phyloP scores from a whole-genome alignment of 2,329 filamentous ascomycete genomes.

The Xylaria sp. region DNA sequence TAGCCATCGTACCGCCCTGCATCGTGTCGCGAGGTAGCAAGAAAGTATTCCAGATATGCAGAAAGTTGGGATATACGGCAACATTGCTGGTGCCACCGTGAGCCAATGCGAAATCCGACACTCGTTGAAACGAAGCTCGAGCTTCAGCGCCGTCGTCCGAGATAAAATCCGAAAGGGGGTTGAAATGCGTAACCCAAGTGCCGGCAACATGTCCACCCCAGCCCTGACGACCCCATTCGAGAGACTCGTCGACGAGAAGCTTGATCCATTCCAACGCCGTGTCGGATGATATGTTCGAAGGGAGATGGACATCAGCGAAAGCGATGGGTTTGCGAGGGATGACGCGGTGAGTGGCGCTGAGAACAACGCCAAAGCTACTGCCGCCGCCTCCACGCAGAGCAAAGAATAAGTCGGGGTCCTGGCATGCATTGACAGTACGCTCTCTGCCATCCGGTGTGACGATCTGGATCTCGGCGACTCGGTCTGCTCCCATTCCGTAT shows the following conservation, averaged over 20 bases:
- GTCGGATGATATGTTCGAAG: conserved; percentile 18
- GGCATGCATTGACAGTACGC: conserved; percentile 37
- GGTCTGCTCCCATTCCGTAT: conserved; percentile 45
- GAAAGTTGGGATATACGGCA: conserved; percentile 14
- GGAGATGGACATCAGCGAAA: conserved; percentile 20
- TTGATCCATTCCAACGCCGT: conserved; percentile 19
- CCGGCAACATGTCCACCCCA: conserved; percentile 23
- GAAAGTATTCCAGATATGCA: conserved; percentile 19
- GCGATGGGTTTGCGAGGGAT: conserved; percentile 19
- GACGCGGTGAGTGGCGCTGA: conserved; percentile 21
- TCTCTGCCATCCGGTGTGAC: conserved; percentile 40
- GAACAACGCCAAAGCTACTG: conserved; percentile 47
- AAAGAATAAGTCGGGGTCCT: conserved; percentile 38
- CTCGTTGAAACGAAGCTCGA: conserved; percentile 11
- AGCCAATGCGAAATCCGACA: conserved; percentile 19
- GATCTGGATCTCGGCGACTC: conserved; percentile 40
- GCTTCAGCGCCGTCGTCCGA: conserved; percentile 18
- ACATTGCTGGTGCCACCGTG: conserved; percentile 19
- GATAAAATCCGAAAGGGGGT: conserved; percentile 16
- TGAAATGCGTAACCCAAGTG: conserved; percentile 20
- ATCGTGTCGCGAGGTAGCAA: conserved; percentile 13
- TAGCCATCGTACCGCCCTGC: conserved; percentile 12
- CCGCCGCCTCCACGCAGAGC: conserved; percentile 32
- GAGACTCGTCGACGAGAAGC: conserved; percentile 18
- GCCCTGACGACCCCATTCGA: conserved; percentile 19